These are phyloP conservation scores for Leishmania lainsoni DNA, from an alignment of 208 protist species.

Conservation along the genomic window DNA sequence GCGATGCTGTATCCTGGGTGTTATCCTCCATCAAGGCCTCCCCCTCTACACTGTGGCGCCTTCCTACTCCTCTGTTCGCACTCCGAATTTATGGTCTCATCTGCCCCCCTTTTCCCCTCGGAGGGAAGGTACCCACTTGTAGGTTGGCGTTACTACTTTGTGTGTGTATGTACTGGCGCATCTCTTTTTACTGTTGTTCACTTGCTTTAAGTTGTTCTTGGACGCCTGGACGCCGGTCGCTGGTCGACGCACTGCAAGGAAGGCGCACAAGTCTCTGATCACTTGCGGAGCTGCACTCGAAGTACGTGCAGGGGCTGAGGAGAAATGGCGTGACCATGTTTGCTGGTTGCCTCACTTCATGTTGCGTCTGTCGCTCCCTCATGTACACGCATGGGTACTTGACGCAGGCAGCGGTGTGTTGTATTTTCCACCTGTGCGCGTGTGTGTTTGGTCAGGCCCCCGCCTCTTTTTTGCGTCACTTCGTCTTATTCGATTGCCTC, in stretches of 20 bases:
- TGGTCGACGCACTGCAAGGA: not conserved
- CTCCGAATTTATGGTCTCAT: not conserved
- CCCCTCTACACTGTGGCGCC: not conserved
- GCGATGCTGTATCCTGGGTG: not conserved
- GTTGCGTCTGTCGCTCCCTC: not conserved
- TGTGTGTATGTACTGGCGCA: not conserved
- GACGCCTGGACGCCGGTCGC: not conserved
- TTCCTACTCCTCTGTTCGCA: no score
- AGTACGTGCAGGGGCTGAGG: not conserved
- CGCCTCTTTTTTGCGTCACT: not conserved
- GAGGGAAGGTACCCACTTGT: not conserved
- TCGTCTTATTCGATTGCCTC: not conserved
- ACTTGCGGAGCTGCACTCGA: not conserved
- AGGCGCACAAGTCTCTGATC: not conserved
- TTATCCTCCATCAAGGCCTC: not conserved
- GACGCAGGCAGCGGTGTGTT: not conserved
- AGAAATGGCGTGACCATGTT: not conserved
- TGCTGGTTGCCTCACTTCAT: not conserved
- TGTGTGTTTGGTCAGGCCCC: not conserved
- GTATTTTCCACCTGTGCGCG: not conserved
- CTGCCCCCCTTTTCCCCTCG: not conserved
- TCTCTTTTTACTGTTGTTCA: not conserved
- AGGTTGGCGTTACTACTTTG: not conserved
- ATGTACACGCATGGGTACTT: not conserved
- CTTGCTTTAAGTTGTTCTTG: not conserved